Conservation (phyloP, 169 alveolate genomes). For the Plasmodium sp. region DNA sequence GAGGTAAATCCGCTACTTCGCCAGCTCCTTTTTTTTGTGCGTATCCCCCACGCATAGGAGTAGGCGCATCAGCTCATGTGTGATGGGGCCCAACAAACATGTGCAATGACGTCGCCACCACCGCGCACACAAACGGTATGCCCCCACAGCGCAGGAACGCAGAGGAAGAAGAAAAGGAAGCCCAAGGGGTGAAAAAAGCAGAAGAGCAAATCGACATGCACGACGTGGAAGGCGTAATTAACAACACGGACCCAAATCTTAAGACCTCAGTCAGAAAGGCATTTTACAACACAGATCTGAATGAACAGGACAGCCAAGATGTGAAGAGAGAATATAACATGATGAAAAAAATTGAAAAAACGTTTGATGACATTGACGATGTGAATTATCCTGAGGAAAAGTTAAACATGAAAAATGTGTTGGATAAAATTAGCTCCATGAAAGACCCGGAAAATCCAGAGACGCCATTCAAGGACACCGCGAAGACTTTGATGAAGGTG, state of each 20-base stretch:
- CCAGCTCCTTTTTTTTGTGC: not conserved
- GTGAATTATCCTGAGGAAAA: constrained; percentile 36
- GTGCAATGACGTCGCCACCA: not conserved
- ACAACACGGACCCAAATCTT: constrained; percentile 33
- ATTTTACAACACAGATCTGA: constrained; percentile 38
- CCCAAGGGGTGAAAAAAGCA: not conserved
- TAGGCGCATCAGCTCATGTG: not conserved
- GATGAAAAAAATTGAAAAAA: constrained; percentile 61
- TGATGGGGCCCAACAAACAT: not conserved
- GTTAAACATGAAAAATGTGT: constrained; percentile 24
- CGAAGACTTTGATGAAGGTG: constrained; percentile 54
- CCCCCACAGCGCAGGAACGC: not conserved
- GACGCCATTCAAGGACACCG: constrained; percentile 58
- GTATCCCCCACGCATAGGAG: not conserved
- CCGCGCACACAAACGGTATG: not conserved
- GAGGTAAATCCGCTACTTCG: constrained; percentile 31
- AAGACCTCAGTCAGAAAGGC: constrained; percentile 36
- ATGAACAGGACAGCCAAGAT: constrained; percentile 16
- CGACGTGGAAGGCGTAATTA: constrained; percentile 54
- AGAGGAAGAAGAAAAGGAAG: constrained; percentile 30
- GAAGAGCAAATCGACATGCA: constrained; percentile 18
- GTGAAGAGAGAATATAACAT: constrained; percentile 27
- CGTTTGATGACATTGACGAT: constrained; percentile 51
- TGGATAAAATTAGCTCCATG: constrained; percentile 54
- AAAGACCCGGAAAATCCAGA: constrained; percentile 3